Percentiles rank a stretch among this genome's conserved stretches.
These are phyloP conservation scores for Dothiorella sarmentorum DNA, from an alignment of 2,329 filamentous ascomycete species.

Conservation along the genomic window DNA sequence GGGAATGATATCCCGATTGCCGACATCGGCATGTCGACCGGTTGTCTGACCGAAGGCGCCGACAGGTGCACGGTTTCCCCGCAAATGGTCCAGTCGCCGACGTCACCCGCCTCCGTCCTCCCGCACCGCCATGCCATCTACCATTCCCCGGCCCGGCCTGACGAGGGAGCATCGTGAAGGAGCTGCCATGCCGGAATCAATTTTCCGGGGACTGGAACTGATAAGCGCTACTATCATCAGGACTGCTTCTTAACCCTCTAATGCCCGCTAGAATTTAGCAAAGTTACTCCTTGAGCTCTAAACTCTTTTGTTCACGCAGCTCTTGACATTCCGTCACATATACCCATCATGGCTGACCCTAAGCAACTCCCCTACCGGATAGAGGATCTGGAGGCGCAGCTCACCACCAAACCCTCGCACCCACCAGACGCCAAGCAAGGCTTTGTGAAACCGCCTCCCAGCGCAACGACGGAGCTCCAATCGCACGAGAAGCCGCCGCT, in stretches of 20 bases:
- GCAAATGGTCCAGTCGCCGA: not conserved
- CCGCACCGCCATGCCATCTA: constrained; percentile 1
- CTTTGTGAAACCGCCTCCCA: constrained; percentile 30
- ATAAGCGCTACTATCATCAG: not conserved
- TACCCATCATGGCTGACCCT: constrained; percentile 1
- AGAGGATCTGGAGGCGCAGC: constrained; percentile 11
- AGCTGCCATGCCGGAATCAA: not conserved
- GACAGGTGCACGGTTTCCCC: not conserved
- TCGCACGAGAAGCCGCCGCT: constrained; percentile 43
- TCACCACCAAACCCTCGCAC: constrained; percentile 22
- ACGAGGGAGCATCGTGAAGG: constrained; percentile 1
- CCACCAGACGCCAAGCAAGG: constrained; percentile 18
- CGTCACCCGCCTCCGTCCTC: not conserved
- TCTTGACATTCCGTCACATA: not conserved
- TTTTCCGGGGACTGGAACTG: constrained; percentile 1
- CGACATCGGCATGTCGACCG: constrained; percentile 9
- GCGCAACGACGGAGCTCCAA: constrained; percentile 28
- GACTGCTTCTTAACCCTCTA: not conserved
- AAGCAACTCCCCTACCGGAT: constrained; percentile 14
- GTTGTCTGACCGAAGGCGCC: constrained; percentile 7
- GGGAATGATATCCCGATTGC: constrained; percentile 5
- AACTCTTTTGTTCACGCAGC: not conserved
- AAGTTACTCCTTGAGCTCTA: not conserved
- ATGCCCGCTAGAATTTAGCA: not conserved
- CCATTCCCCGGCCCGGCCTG: not conserved